Evolutionary conservation across 805 yeast genomes (phyloP).

Genomic region (Metschnikowia shivogae): DNA sequence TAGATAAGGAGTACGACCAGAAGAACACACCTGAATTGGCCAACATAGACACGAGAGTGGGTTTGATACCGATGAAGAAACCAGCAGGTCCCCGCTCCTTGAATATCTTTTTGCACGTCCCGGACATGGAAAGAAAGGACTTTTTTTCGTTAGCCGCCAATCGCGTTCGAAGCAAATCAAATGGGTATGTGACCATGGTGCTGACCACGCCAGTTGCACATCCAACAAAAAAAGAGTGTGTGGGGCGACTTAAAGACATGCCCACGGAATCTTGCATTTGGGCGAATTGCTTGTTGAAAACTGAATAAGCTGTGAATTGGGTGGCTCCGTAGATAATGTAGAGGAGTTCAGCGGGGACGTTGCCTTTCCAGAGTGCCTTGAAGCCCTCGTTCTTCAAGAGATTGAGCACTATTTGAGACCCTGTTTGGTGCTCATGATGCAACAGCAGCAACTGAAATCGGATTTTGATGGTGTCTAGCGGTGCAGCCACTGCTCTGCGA

Average conservation of each 20-base stretch:
- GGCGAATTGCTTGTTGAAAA: slow-evolving; percentile 44
- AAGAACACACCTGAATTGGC: slow-evolving; percentile 73
- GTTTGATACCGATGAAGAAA: slow-evolving; percentile 46
- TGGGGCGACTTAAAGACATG: slow-evolving; percentile 27
- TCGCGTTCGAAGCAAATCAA: slow-evolving; percentile 84
- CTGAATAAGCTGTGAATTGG: slow-evolving; percentile 73
- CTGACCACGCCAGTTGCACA: slow-evolving; percentile 73
- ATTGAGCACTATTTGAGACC: slow-evolving; percentile 34
- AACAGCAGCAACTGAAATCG: slow-evolving; percentile 58
- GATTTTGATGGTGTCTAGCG: slow-evolving; percentile 75
- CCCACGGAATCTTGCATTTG: slow-evolving; percentile 21
- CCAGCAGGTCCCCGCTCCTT: slow-evolving; percentile 38
- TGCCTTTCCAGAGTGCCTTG: slow-evolving; percentile 90
- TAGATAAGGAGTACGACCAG: slow-evolving; percentile 54
- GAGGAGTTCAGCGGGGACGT: slow-evolving; percentile 84
- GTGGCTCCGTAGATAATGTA: slow-evolving; percentile 80
- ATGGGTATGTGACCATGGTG: slow-evolving; percentile 76
- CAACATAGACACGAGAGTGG: slow-evolving; percentile 60
- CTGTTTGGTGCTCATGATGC: slow-evolving; percentile 14
- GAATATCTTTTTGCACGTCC: slow-evolving; percentile 25
- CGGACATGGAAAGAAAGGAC: slow-evolving; percentile 36
- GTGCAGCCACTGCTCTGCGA: slow-evolving; percentile 60
- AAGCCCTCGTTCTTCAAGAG: slow-evolving; percentile 64
- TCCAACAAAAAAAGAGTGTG: slow-evolving; percentile 60
- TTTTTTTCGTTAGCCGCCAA: slow-evolving; percentile 59